phyloP scores from a whole-genome alignment of 257 asterid species.

The Datura wrightii region DNA sequence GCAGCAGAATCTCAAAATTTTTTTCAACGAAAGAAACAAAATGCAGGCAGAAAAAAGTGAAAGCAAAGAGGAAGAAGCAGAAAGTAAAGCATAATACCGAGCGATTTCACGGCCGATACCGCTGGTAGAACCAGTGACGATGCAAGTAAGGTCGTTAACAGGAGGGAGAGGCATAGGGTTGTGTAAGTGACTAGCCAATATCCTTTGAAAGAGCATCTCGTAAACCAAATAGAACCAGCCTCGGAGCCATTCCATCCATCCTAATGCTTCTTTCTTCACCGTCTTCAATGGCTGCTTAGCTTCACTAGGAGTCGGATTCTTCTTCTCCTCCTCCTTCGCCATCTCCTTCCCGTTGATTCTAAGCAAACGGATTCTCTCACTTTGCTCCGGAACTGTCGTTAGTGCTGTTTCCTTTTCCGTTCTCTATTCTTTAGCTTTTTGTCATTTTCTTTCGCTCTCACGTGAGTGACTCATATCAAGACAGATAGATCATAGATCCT shows the following conservation, averaged over 20 bases:
- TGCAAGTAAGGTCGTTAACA: constrained; percentile 70
- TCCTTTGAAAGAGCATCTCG: constrained; percentile 95
- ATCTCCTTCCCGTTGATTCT: constrained; percentile 45
- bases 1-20: not conserved
- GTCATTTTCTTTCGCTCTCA: constrained; percentile 12
- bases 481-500: not conserved
- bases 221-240: constrained; percentile 72
- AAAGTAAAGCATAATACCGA: constrained; percentile 42
- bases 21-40: not conserved
- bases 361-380: constrained; percentile 28
- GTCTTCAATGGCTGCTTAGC: constrained; percentile 31
- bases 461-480: too few relatives aligned
- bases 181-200: constrained; percentile 80
- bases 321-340: constrained; percentile 45
- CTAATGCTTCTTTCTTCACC: constrained; percentile 67
- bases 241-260: constrained; percentile 89
- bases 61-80: not conserved
- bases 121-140: constrained; percentile 96
- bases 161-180: constrained; percentile 93
- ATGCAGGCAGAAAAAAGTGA: not conserved
- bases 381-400: not conserved
- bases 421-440: not conserved
- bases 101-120: constrained; percentile 97
- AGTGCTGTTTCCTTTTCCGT: not conserved
- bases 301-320: constrained; percentile 38